Evolutionary conservation across 305 asterid genomes (phyloP).

Genomic region (Solanum hybrid): DNA sequence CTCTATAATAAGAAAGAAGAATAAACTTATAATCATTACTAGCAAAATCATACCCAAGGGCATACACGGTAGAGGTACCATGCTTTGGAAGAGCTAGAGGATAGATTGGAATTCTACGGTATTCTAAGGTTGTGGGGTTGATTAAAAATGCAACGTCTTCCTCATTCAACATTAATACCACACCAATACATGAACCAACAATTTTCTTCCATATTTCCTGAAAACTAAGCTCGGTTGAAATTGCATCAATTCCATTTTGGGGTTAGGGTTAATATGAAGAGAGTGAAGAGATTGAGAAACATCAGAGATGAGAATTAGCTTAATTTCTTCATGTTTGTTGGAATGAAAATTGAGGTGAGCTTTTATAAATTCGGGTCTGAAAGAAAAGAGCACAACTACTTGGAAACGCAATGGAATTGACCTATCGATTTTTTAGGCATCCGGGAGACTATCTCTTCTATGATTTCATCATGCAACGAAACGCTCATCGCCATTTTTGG

Average conservation of each 20-base stretch:
- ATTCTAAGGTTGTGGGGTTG: slow-evolving; percentile 16
- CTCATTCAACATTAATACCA: slow-evolving; percentile 15
- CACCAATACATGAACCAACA: background rate
- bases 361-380: background rate
- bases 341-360: background rate
- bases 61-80: background rate
- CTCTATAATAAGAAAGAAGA: background rate
- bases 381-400: background rate
- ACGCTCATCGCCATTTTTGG: no score
- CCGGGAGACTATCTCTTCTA: background rate
- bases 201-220: background rate
- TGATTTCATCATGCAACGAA: background rate
- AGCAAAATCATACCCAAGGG: background rate
- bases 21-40: background rate
- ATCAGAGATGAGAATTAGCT: background rate
- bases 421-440: background rate
- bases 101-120: background rate
- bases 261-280: background rate
- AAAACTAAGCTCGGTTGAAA: background rate
- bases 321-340: background rate
- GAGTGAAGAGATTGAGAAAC: background rate
- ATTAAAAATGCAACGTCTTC: slow-evolving; percentile 9
- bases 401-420: background rate
- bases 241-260: background rate
- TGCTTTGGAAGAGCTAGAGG: background rate